Conservation (phyloP, 225 moss, liverwort and hornwort species). For the Anthoceros angustus region DNA sequence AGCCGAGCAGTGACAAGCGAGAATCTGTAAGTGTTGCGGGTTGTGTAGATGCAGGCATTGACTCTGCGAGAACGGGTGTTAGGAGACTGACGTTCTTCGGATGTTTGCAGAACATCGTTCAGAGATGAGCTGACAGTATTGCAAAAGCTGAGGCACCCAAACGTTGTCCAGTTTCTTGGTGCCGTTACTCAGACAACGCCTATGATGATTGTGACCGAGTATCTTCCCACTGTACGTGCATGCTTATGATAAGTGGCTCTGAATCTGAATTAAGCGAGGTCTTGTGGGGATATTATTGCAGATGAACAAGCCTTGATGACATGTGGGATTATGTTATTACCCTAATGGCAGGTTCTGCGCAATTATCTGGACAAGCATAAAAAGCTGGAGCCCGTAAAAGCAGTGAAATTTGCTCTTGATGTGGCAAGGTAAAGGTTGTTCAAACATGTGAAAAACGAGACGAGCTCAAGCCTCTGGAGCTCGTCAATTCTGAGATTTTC, state of each 20-base stretch:
- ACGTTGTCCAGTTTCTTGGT: constrained; percentile 87
- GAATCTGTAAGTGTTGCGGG: constrained; percentile 1
- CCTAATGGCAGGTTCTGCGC: constrained; percentile 20
- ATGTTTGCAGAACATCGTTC: constrained; percentile 38
- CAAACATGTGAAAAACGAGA: neutral
- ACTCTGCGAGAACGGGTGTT: neutral
- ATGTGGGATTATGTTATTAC: too few relatives aligned
- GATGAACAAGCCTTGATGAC: too few relatives aligned
- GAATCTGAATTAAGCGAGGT: too few relatives aligned
- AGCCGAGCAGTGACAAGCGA: constrained; percentile 26
- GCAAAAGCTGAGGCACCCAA: constrained; percentile 78
- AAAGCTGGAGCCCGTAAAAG: constrained; percentile 49
- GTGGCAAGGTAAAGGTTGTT: constrained; percentile 46
- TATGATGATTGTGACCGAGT: constrained; percentile 93
- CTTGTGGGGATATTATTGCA: too few relatives aligned
- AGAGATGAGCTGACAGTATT: constrained; percentile 63
- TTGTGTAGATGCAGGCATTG: neutral
- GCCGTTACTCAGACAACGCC: constrained; percentile 80
- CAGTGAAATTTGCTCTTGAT: constrained; percentile 56
- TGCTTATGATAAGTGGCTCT: neutral
- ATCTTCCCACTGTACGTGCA: constrained; percentile 35
- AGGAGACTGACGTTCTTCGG: neutral
- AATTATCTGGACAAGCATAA: constrained; percentile 32
- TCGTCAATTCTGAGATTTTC: neutral
- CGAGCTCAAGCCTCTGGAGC: neutral